Conservation (phyloP, 352 stramenopile genomes). For the Phytophthora hybrid region DNA sequence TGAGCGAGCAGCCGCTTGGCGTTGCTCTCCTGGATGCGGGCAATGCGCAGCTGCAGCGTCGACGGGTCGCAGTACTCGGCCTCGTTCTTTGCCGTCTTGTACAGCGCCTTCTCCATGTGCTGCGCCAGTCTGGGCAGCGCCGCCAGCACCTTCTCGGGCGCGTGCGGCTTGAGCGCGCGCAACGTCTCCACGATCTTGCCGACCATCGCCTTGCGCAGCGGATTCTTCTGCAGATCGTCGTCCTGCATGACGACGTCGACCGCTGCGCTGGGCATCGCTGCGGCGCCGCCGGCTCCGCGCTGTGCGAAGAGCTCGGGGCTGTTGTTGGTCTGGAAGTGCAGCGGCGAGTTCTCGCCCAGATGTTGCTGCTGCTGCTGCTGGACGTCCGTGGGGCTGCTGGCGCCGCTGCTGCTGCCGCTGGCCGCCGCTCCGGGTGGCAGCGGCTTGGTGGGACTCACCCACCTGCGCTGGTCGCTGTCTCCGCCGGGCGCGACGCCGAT, state of each 20-base stretch:
- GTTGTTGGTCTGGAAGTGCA: slow-evolving; percentile 29
- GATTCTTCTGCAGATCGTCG: slow-evolving; percentile 31
- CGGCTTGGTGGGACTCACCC: slow-evolving; percentile 54
- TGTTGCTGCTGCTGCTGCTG: slow-evolving; percentile 40
- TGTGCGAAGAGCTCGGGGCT: slow-evolving; percentile 21
- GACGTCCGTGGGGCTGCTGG: slow-evolving; percentile 55
- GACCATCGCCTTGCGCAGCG: slow-evolving; percentile 57
- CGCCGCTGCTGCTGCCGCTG: slow-evolving; percentile 40
- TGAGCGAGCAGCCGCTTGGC: slow-evolving; percentile 72
- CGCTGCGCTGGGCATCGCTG: slow-evolving; percentile 24
- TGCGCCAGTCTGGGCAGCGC: slow-evolving; percentile 96
- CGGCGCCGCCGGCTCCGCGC: slow-evolving; percentile 1
- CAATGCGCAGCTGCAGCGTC: slow-evolving; percentile 94
- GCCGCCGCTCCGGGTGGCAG: slow-evolving; percentile 6
- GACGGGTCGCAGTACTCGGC: slow-evolving; percentile 93
- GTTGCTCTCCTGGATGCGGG: slow-evolving; percentile 81
- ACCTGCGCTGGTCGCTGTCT: slow-evolving; percentile 49
- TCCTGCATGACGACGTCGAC: slow-evolving; percentile 43
- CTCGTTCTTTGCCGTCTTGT: slow-evolving; percentile 78
- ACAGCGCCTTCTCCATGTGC: slow-evolving; percentile 96
- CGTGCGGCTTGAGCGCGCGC: slow-evolving; percentile 94
- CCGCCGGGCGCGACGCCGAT: slow-evolving; percentile 21
- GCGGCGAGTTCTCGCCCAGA: slow-evolving; percentile 21
- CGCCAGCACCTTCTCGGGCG: slow-evolving; percentile 94
- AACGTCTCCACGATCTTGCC: slow-evolving; percentile 92